Conservation (phyloP, 805 yeast species). For the Cyberlindnera subsufficiens region DNA sequence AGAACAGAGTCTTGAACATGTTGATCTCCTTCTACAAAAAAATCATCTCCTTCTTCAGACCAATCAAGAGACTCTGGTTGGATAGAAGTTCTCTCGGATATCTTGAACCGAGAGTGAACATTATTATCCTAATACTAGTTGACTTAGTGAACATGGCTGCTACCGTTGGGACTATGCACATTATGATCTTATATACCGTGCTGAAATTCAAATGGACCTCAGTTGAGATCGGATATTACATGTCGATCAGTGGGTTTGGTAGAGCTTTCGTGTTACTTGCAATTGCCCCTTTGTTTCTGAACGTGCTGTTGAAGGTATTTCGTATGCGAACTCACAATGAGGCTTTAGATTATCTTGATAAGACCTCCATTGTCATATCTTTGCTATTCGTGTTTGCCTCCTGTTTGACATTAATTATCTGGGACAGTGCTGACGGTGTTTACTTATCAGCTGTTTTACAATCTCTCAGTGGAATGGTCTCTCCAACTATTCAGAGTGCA, state of each 20-base stretch:
- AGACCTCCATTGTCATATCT: not conserved
- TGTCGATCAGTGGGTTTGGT: slow-evolving; percentile 21
- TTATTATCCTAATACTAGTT: slow-evolving; percentile 14
- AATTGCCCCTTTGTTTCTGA: slow-evolving; percentile 10
- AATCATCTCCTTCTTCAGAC: slow-evolving; percentile 8
- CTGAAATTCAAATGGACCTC: slow-evolving; percentile 18
- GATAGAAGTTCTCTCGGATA: slow-evolving; percentile 12
- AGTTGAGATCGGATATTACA: slow-evolving; percentile 22
- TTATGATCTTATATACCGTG: slow-evolving; percentile 15
- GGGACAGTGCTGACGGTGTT: slow-evolving; percentile 4
- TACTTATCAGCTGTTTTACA: slow-evolving; percentile 14
- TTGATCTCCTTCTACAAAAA: not conserved
- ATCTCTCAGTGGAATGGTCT: slow-evolving; percentile 15
- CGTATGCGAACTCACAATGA: not conserved
- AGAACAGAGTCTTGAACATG: too few relatives aligned
- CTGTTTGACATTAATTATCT: not conserved
- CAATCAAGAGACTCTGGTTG: slow-evolving; percentile 17
- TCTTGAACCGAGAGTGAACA: slow-evolving; percentile 15
- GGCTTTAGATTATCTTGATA: slow-evolving; percentile 4
- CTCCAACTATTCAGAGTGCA: slow-evolving; percentile 17
- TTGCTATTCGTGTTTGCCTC: slow-evolving; percentile 5
- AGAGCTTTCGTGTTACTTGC: slow-evolving; percentile 14
- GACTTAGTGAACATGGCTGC: slow-evolving; percentile 19
- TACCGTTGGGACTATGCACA: slow-evolving; percentile 19
- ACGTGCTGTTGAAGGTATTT: not conserved